phyloP scores from a whole-genome alignment of 2,329 filamentous ascomycete genomes.

The Fusarium sp. region DNA sequence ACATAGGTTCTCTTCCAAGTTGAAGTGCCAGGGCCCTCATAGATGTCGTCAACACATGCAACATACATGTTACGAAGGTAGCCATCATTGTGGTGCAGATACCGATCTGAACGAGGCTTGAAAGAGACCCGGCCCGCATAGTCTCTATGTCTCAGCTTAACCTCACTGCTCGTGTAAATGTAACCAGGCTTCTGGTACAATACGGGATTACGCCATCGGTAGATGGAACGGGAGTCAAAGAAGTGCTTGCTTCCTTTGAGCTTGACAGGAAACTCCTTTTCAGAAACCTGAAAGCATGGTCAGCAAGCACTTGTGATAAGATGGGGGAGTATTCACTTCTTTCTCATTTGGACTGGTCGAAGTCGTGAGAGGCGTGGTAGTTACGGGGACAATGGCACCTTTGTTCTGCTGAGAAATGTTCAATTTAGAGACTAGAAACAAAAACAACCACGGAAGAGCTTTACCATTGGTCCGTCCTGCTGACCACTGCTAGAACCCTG shows the following conservation, averaged over 20 bases:
- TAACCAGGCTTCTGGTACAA: constrained; percentile 40
- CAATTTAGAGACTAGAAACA: constrained; percentile 41
- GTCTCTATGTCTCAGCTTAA: constrained; percentile 34
- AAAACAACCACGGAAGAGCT: constrained; percentile 42
- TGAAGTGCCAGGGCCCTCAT: constrained; percentile 38
- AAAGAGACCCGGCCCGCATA: constrained; percentile 35
- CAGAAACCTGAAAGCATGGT: constrained; percentile 20
- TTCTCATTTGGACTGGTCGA: constrained; percentile 20
- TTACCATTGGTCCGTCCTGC: constrained; percentile 42
- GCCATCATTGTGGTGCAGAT: constrained; percentile 40
- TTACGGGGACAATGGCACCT: constrained; percentile 23
- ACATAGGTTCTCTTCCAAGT: constrained; percentile 43
- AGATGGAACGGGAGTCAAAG: constrained; percentile 31
- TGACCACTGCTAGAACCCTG: constrained; percentile 33
- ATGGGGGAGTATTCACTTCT: constrained; percentile 23
- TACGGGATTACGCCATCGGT: constrained; percentile 34
- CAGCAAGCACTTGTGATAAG: neutral
- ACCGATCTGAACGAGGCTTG: constrained; percentile 39
- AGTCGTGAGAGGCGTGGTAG: constrained; percentile 15
- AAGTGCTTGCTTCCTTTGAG: constrained; percentile 39
- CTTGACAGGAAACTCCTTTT: constrained; percentile 40
- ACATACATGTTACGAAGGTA: constrained; percentile 42
- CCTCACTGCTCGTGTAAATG: constrained; percentile 23
- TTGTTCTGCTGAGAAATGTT: constrained; percentile 37
- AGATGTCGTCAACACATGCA: constrained; percentile 39